These are phyloP conservation scores for Mortierella sp. DNA, from an alignment of 371 early-diverging fungal genomes.

Conservation along the genomic window DNA sequence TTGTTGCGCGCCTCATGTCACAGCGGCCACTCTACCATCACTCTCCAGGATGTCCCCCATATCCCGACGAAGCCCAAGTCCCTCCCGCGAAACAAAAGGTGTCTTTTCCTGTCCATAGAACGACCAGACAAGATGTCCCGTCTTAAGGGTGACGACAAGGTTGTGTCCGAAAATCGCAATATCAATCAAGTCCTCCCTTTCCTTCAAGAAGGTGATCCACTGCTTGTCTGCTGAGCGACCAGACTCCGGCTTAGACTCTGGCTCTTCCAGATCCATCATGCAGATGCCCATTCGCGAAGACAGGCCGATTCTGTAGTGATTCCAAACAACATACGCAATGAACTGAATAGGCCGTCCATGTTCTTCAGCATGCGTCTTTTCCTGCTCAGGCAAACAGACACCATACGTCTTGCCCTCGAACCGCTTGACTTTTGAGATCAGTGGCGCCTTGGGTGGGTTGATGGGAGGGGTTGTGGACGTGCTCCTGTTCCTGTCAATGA, in stretches of 20 bases:
- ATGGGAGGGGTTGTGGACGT: background rate
- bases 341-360: too few species aligned
- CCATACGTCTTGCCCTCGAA: conserved; percentile 26
- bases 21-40: too few species aligned
- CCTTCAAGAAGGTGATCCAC: conserved; percentile 34
- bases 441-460: background rate
- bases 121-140: conserved; percentile 32
- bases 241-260: background rate
- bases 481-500: background rate
- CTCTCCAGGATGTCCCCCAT: too few species aligned
- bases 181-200: conserved; percentile 24
- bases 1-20: too few species aligned
- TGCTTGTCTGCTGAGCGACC: conserved; percentile 12
- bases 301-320: too few species aligned
- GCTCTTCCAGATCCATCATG: conserved; percentile 35
- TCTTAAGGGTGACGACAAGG: conserved; percentile 23
- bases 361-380: background rate
- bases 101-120: conserved; percentile 11
- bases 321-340: too few species aligned
- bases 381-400: conserved; percentile 16
- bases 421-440: conserved; percentile 18
- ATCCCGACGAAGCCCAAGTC: too few species aligned
- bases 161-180: conserved; percentile 30
- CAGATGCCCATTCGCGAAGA: conserved; percentile 4
- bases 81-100: too few species aligned